A percentile compares a stretch with the other conserved stretches of the same genome.
Conservation (phyloP, 108 stramenopile species). For the Parietichytrium sp. region DNA sequence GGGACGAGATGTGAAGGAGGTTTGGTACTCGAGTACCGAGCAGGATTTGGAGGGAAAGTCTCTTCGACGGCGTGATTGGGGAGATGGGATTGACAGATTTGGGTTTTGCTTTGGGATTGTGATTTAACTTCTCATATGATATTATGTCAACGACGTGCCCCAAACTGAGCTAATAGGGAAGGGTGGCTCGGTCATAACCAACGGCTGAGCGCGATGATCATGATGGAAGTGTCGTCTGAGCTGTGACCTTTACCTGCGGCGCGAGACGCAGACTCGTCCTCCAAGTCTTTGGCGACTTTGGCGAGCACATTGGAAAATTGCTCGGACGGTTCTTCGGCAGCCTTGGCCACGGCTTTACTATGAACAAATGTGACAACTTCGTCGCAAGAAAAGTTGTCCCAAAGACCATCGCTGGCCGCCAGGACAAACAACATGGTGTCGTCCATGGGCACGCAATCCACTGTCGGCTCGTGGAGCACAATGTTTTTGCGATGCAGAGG, state of each 20-base stretch:
- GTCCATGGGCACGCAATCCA: background rate
- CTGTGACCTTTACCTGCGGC: background rate
- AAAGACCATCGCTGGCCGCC: background rate
- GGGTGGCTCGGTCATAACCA: background rate
- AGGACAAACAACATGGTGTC: conserved; percentile 7
- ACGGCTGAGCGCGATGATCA: background rate
- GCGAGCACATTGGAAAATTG: background rate
- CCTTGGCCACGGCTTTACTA: background rate
- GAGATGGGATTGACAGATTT: too few species aligned
- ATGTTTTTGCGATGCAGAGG: conserved; percentile 18
- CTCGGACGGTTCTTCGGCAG: background rate
- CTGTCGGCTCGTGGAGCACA: background rate
- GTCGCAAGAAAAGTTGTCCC: conserved; percentile 8
- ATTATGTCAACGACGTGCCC: too few species aligned
- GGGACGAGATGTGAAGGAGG: too few species aligned
- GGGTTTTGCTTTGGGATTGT: too few species aligned
- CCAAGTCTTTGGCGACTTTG: background rate
- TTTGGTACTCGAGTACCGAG: too few species aligned
- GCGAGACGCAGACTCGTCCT: background rate
- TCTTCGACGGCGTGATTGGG: too few species aligned
- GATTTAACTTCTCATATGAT: too few species aligned
- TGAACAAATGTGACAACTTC: background rate
- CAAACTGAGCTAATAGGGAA: too few species aligned
- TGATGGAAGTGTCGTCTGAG: conserved; percentile 23
- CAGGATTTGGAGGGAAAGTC: too few species aligned